Base-by-base conservation (phyloP, 306 rosid genomes). In the Vigna unguiculata region DNA sequence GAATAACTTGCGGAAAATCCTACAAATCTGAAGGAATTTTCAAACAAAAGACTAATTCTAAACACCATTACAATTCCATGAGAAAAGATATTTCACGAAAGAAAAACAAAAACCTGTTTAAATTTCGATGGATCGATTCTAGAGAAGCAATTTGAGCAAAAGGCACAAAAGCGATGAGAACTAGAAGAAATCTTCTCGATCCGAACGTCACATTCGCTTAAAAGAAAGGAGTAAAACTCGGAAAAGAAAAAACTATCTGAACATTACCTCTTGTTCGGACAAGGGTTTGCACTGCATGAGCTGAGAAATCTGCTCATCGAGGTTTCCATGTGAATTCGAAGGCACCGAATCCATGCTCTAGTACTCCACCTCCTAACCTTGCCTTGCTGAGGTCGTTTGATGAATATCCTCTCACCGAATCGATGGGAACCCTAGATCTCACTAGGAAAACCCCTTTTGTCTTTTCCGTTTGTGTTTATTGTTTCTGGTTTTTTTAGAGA, bases 251-350 rank as follows among this genome's bases (percentile, higher is more conserved):
- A 9, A 2, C 13, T n/a, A 32, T 32, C 9, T 1, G 3, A 6
- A 41, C 12, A 13, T 28, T 21, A 95, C 97, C 93, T 95, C 97
- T 82, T 88, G 97, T 67, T 95, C 98, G 32, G 97, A 90, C 84
- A 95, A 81, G 59, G 98, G 98, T 79, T 95, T 95, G 97, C 98
- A 95, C 88, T 95, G 96, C 98, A 95, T 88, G 82, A 95, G 97
- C 90, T 89, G 97, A 48, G 98, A 77, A 89, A 95, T 95, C 93
- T 95, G 87, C 76, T 95, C 91, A 53, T 95, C 97, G 65, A 95
- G 92, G 80, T 92, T 89, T 41, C 97, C 96, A 79, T 84, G 93
- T 3, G 97, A 89, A 79, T 90, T 89, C 54, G 95, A 89, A 84
- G 97, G 91, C 45, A 86, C 76, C 79, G 96, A 89, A 87, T 92